phyloP scores from a whole-genome alignment of 1,284 basidiomycete genomes.

The Cutaneotrichosporon mucoides region DNA sequence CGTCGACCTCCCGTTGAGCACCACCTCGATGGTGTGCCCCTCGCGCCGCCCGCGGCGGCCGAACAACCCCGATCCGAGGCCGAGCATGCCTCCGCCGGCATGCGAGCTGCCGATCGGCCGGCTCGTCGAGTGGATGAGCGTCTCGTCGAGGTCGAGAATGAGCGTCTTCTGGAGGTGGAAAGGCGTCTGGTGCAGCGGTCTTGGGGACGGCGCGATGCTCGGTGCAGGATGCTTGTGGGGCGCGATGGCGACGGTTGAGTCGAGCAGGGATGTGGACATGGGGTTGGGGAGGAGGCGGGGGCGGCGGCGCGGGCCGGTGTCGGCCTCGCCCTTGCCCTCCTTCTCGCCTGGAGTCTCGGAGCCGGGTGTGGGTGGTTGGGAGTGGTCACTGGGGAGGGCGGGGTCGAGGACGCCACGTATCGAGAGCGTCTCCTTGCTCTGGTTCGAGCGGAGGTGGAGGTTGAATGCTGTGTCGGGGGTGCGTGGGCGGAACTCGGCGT shows the following conservation, averaged over 20 bases:
- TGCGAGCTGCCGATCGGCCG: conserved; percentile 57
- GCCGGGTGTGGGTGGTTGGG: background rate
- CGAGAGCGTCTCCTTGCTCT: conserved; percentile 18
- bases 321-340: conserved; percentile 10
- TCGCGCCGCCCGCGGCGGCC: conserved; percentile 58
- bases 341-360: conserved; percentile 19
- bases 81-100: conserved; percentile 58
- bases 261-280: conserved; percentile 39
- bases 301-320: conserved; percentile 7
- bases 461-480: conserved; percentile 25
- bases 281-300: conserved; percentile 39
- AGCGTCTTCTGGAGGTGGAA: conserved; percentile 84
- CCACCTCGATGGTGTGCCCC: conserved; percentile 92
- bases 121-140: conserved; percentile 94
- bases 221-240: conserved; percentile 36
- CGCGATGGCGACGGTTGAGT: conserved; percentile 45
- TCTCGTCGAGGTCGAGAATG: conserved; percentile 95
- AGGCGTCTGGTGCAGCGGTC: conserved; percentile 55
- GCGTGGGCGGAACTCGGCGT: conserved; percentile 24
- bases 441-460: conserved; percentile 35
- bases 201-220: background rate
- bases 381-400: background rate
- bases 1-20: conserved; percentile 80
- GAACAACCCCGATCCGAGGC: conserved; percentile 55
- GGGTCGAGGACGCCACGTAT: conserved; percentile 9